Evolutionary conservation across 2,329 filamentous ascomycete species (phyloP), one percentile per base, ranked within the genome.

Genomic region (Xylariaceae sp.): DNA sequence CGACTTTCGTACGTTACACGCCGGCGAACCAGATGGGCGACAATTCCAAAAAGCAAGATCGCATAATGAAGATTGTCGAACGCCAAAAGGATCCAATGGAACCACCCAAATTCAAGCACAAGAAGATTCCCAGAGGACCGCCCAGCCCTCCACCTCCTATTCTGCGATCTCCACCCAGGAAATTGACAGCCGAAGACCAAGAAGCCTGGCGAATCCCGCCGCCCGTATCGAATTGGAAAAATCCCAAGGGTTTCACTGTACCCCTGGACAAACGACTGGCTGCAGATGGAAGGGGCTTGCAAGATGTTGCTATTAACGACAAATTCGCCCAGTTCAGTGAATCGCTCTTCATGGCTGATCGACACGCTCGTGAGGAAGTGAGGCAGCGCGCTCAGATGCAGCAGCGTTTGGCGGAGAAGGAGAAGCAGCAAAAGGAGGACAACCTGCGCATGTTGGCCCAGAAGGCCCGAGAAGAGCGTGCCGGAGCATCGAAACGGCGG

Each of bases 51-150:
- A 96, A 96, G 74, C 90, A 91, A 64, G 92, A 97, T 65, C 86
- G 94, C 13, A 96, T 99, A 60, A 95, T 99, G 83, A 97, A 97
- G 77, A 97, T 99, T 72, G 90, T 97, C 36, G 90, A 97, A 70
- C 81, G 90, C 50, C 93, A 97, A 70, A 81, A 87, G 61, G 94
- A 99, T 72, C 94, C 94, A 0, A 89, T 65, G 87, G 93, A 97
- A 67, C 94, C 94, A 1, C 93, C 94, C 2, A 97, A 97, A 66
- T 97, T 97, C 76, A 97, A 97, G 73, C 90, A 97, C 75, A 97
- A 97, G 79, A 96, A 97, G 75, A 96, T 99, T 52, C 93, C 93
- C 10, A 83, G 90, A 62, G 92, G 93, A 34, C 92, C 94, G 10
- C 92, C 93, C 0, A 94, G 88, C 46, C 94, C 94, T 3, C 94